Evolutionary conservation across 2,329 filamentous ascomycete species (phyloP).

Genomic region (Exophiala dermatitidis): DNA sequence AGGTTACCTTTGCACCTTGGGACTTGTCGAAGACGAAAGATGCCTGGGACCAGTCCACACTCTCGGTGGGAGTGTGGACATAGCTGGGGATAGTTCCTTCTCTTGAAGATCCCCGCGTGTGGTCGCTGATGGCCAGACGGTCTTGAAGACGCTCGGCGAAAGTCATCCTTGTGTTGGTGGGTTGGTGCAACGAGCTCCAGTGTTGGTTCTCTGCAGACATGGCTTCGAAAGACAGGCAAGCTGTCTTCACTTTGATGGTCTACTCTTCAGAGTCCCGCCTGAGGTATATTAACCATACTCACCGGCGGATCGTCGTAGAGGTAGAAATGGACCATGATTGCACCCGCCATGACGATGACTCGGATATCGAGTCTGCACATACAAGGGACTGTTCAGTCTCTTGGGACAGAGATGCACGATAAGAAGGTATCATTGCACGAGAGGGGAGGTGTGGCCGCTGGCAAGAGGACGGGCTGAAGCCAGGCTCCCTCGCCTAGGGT

Average conservation of each 20-base stretch:
- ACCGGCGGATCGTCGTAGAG: not conserved
- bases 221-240: not conserved
- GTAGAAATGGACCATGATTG: not conserved
- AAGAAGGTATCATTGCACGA: not conserved
- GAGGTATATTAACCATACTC: not conserved
- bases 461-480: not conserved
- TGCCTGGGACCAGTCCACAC: constrained; percentile 12
- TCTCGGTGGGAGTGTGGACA: constrained; percentile 4
- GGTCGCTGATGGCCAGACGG: not conserved
- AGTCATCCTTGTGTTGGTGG: not conserved
- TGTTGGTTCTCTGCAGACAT: not conserved
- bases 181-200: not conserved
- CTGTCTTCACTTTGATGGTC: not conserved
- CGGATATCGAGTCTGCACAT: not conserved
- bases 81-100: constrained; percentile 4
- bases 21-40: constrained; percentile 8
- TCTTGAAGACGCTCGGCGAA: constrained; percentile 3
- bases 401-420: not conserved
- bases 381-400: not conserved
- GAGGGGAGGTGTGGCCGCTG: not conserved
- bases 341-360: not conserved
- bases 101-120: constrained; percentile 1
- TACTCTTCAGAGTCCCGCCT: not conserved
- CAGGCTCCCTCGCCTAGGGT: no score
- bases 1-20: constrained; percentile 4